phyloP scores from a whole-genome alignment of 305 asterid genomes.

The Solanum hybrid region DNA sequence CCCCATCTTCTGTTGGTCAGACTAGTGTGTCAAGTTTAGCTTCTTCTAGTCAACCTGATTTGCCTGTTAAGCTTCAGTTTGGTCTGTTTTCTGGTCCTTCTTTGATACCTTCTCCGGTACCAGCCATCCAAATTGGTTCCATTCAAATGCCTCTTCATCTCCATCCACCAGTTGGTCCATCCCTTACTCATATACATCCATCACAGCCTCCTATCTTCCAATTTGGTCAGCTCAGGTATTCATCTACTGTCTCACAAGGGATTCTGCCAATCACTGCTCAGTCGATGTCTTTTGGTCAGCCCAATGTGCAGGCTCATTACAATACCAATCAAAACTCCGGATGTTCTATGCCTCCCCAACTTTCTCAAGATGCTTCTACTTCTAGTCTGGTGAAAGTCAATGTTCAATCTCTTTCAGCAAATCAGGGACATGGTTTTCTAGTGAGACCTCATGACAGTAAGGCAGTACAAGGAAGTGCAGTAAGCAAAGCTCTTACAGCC shows the following conservation, averaged over 20 bases:
- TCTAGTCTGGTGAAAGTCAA: conserved; percentile 27
- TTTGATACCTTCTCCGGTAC: conserved; percentile 86
- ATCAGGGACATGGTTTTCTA: conserved; percentile 33
- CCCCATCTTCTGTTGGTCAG: conserved; percentile 30
- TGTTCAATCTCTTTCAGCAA: conserved; percentile 21
- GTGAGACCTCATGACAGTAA: conserved; percentile 28
- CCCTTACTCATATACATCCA: conserved; percentile 57
- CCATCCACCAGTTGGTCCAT: conserved; percentile 60
- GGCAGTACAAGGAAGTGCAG: conserved; percentile 21
- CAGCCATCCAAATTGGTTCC: conserved; percentile 98
- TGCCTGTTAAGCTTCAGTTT: conserved; percentile 80
- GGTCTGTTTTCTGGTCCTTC: conserved; percentile 96
- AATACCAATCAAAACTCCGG: conserved; percentile 40
- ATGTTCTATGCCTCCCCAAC: conserved; percentile 35
- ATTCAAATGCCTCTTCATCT: conserved; percentile 96
- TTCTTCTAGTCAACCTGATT: conserved; percentile 44
- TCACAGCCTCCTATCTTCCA: conserved; percentile 78
- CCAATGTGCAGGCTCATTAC: conserved; percentile 42
- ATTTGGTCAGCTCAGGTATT: conserved; percentile 72
- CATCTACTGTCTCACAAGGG: conserved; percentile 70
- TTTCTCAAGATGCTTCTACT: conserved; percentile 34
- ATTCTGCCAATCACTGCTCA: conserved; percentile 47
- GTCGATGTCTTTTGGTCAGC: conserved; percentile 53
- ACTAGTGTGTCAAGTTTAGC: conserved; percentile 27
- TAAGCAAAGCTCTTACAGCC: conserved; percentile 12